A percentile compares a stretch with the other conserved stretches of the same genome.
Conservation (phyloP, 257 asterid species). For the Leptodermis oblonga region DNA sequence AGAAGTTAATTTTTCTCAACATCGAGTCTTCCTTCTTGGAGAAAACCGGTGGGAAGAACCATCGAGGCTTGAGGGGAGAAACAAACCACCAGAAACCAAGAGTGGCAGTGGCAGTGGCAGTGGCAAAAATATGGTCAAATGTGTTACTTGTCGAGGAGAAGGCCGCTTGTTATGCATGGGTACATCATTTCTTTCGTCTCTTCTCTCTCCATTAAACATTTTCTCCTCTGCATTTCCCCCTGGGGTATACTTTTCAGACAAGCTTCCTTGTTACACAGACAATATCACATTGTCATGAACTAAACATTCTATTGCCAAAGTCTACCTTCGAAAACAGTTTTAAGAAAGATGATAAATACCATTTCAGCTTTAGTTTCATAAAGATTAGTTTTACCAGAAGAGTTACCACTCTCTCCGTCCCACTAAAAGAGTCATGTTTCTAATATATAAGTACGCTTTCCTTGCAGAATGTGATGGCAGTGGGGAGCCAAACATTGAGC, state of each 20-base stretch:
- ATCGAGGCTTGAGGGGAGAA: constrained; percentile 57
- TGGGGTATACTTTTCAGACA: neutral
- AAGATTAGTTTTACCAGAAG: neutral
- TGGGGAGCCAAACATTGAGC: constrained; percentile 92
- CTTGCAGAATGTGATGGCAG: constrained; percentile 93
- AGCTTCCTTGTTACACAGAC: neutral
- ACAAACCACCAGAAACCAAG: constrained; percentile 27
- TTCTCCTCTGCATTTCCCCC: neutral
- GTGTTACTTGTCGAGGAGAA: constrained; percentile 79
- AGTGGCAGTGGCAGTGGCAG: constrained; percentile 27
- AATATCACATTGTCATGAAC: neutral
- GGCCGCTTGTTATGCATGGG: constrained; percentile 94
- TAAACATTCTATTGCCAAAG: neutral
- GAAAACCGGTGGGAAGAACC: constrained; percentile 98
- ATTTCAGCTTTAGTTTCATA: neutral
- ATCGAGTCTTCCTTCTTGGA: constrained; percentile 87
- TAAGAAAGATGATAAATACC: neutral
- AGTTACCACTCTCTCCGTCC: too few species aligned
- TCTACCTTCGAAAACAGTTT: neutral
- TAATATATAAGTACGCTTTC: constrained; percentile 9
- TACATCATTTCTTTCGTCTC: constrained; percentile 24
- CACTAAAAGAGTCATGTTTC: too few species aligned
- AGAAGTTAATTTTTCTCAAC: constrained; percentile 33
- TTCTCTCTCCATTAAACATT: neutral
- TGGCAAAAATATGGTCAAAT: constrained; percentile 33